A percentile compares a stretch with the other conserved stretches of the same genome.
Evolutionary conservation across 306 rosid genomes (phyloP).

Genomic region (Rubus parviflorus): DNA sequence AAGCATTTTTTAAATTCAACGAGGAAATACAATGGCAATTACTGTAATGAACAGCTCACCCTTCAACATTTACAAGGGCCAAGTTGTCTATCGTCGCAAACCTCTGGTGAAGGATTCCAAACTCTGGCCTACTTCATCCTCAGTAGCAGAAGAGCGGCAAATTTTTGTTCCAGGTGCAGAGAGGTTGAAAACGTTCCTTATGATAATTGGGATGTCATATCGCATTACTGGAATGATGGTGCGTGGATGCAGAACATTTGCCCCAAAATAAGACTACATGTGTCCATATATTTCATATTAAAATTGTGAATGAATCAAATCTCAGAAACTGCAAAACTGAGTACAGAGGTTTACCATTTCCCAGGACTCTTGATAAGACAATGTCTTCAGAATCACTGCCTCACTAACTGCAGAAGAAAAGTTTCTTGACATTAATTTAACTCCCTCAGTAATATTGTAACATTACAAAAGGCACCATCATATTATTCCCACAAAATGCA

Average conservation of each 20-base stretch:
- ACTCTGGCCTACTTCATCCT: constrained; percentile 47
- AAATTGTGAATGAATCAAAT: constrained; percentile 21
- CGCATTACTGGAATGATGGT: constrained; percentile 96
- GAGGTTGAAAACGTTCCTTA: constrained; percentile 90
- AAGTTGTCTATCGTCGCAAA: constrained; percentile 97
- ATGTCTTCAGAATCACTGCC: constrained; percentile 85
- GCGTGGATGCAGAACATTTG: constrained; percentile 98
- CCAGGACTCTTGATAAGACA: constrained; percentile 99
- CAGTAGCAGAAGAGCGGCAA: constrained; percentile 55
- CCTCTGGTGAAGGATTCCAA: constrained; percentile 71
- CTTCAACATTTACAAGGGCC: constrained; percentile 96
- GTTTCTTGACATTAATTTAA: constrained; percentile 24
- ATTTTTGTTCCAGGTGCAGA: constrained; percentile 89
- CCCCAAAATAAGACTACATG: constrained; percentile 97
- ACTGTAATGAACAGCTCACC: constrained; percentile 57
- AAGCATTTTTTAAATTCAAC: constrained; percentile 2
- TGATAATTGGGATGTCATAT: constrained; percentile 81
- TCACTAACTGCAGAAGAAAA: constrained; percentile 77
- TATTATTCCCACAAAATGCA: neutral
- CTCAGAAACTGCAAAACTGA: constrained; percentile 14
- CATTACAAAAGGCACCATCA: constrained; percentile 19
- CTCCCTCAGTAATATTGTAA: constrained; percentile 10
- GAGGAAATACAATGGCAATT: constrained; percentile 21
- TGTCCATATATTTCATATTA: constrained; percentile 30
- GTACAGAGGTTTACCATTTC: constrained; percentile 75